phyloP scores from a whole-genome alignment of 2,329 filamentous ascomycete genomes.

The Aspergillus phoenicis region DNA sequence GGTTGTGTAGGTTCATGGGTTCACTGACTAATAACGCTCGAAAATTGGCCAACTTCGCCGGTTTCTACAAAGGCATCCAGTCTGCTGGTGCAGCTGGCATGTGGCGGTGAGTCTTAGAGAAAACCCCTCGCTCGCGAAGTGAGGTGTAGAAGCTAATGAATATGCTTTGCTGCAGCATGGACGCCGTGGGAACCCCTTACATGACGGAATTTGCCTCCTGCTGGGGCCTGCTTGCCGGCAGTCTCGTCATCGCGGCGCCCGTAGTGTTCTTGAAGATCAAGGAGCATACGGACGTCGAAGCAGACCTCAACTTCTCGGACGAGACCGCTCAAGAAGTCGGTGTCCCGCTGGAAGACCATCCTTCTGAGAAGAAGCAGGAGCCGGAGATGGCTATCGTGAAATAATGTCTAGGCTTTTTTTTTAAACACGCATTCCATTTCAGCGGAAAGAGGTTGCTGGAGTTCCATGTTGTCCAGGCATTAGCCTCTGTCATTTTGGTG shows the following conservation, averaged over 20 bases:
- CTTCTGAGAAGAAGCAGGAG: slow-evolving; percentile 24
- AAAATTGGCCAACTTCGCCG: slow-evolving; percentile 87
- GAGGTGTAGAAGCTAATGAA: slow-evolving; percentile 11
- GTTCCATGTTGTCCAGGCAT: background rate
- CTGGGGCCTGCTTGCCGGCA: slow-evolving; percentile 76
- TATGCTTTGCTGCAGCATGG: slow-evolving; percentile 66
- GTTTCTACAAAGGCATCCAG: slow-evolving; percentile 88
- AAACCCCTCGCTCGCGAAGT: background rate
- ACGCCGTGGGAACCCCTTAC: slow-evolving; percentile 64
- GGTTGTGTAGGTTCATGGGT: slow-evolving; percentile 74
- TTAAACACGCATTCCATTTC: background rate
- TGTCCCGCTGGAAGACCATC: slow-evolving; percentile 21
- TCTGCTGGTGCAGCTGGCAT: slow-evolving; percentile 75
- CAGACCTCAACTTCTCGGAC: slow-evolving; percentile 82
- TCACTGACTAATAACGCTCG: slow-evolving; percentile 89
- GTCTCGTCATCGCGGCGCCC: slow-evolving; percentile 74
- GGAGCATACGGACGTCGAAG: slow-evolving; percentile 77
- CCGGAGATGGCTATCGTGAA: slow-evolving; percentile 11
- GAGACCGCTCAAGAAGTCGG: slow-evolving; percentile 75
- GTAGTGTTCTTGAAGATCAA: slow-evolving; percentile 78
- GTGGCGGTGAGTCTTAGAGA: slow-evolving; percentile 40
- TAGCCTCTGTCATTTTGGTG: background rate
- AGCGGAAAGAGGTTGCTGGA: background rate
- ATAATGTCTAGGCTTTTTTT: background rate
- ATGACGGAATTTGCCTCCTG: slow-evolving; percentile 72